These are phyloP conservation scores for Nigrospora osmanthi DNA, from an alignment of 2,329 filamentous ascomycete genomes.

Conservation along the genomic window DNA sequence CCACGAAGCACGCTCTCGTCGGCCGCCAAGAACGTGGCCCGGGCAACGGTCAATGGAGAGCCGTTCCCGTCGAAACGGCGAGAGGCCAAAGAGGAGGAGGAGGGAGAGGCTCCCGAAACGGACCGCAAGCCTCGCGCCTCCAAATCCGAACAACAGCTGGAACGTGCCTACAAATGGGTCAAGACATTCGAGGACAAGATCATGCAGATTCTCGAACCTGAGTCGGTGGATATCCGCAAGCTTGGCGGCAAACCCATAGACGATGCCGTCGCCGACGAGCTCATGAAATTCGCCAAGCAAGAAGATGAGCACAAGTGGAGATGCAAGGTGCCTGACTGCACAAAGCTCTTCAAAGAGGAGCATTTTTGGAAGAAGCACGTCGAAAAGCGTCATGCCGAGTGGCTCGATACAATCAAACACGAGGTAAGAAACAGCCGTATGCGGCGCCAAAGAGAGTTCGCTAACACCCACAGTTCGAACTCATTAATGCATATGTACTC, in stretches of 20 bases:
- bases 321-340: slow-evolving; percentile 93
- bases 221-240: slow-evolving; percentile 79
- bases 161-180: slow-evolving; percentile 97
- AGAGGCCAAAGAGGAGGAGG: slow-evolving; percentile 53
- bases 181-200: slow-evolving; percentile 98
- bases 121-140: slow-evolving; percentile 68
- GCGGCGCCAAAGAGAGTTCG: neutral
- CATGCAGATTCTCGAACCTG: slow-evolving; percentile 83
- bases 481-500: slow-evolving; percentile 90
- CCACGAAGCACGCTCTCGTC: slow-evolving; percentile 79
- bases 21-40: slow-evolving; percentile 75
- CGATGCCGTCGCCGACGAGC: slow-evolving; percentile 79
- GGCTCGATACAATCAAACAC: slow-evolving; percentile 70
- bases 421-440: slow-evolving; percentile 55
- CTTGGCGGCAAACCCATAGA: slow-evolving; percentile 82
- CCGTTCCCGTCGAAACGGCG: slow-evolving; percentile 80
- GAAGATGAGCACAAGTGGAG: slow-evolving; percentile 96
- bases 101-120: slow-evolving; percentile 52
- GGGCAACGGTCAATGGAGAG: slow-evolving; percentile 74
- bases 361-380: slow-evolving; percentile 98
- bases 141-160: slow-evolving; percentile 85
- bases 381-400: slow-evolving; percentile 89
- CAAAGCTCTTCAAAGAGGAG: slow-evolving; percentile 94
- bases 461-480: slow-evolving; percentile 57
- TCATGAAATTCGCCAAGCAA: slow-evolving; percentile 85